These are phyloP conservation scores for Trametes hirsuta DNA, from an alignment of 1,284 basidiomycete species.

Conservation along the genomic window DNA sequence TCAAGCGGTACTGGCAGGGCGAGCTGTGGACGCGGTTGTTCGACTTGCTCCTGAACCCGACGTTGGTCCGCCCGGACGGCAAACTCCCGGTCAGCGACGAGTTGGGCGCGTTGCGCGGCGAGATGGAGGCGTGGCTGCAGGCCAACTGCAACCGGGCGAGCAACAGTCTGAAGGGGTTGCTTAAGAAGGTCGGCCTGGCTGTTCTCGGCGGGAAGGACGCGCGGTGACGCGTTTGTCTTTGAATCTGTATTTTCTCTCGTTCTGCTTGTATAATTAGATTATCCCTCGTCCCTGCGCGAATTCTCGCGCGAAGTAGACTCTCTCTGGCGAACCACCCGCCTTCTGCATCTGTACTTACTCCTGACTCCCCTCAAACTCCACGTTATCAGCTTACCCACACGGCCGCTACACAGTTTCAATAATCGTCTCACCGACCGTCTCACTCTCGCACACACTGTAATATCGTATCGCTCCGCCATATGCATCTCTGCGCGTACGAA, in stretches of 20 bases:
- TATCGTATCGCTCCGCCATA: not conserved
- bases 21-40: conserved; percentile 88
- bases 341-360: no score
- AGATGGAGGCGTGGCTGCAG: conserved; percentile 91
- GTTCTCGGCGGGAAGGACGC: conserved; percentile 31
- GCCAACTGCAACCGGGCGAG: conserved; percentile 84
- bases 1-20: conserved; percentile 96
- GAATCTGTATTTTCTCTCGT: not conserved
- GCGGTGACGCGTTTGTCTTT: conserved; percentile 3
- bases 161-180: conserved; percentile 81
- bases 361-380: no score
- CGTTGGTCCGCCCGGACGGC: conserved; percentile 52
- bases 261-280: not conserved
- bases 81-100: conserved; percentile 74
- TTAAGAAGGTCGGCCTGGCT: conserved; percentile 74
- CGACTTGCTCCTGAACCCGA: conserved; percentile 85
- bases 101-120: conserved; percentile 63
- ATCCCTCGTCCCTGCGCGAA: not conserved
- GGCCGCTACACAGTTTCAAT: not conserved
- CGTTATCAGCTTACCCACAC: not conserved
- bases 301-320: not conserved
- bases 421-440: not conserved
- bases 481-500: conserved; percentile 1
- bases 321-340: conserved; percentile 14
- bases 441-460: not conserved